Base-by-base conservation (phyloP, 1,139 yeast genomes). In the Debaryomyces coudertii region DNA sequence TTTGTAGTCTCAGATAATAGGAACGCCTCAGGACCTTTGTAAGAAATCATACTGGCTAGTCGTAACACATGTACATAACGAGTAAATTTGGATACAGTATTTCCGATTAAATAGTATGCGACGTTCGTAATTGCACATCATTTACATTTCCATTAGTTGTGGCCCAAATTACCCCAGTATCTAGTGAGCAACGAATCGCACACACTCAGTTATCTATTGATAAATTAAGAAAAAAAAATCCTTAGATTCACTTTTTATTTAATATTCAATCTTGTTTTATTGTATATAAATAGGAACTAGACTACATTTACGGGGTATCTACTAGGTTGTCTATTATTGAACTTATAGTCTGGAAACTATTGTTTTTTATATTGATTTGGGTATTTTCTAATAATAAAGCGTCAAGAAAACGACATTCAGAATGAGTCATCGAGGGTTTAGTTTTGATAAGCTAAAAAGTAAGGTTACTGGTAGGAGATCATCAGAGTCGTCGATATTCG, bases 381-480 rank as follows among this genome's bases (percentile, higher is more conserved):
- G 5, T 5, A 4, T 15, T 15, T 11, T 20, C 14, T 27, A 35
- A 16, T 16, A 16, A 11, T 8, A 24, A 20, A 4, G 5, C 18
- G 22, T 15, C 36, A 7, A 16, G 22, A 16, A 15, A 18, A n/a
- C 4, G n/a, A 33, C 14, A 36, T n/a, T 16, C 14, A 16, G 3
- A 36, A 53, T 51, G 57, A 53, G 51, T 39, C 50, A 51, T 22
- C 47, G 56, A 36, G 52, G 54, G 40, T 57, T 56, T 43, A 53
- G 54, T 40, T 56, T 59, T 44, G 63, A 60, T 37, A 57, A 53
- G 47, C 45, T 60, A 18, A 57, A 53, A 41, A 52, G 43, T 37
- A 60, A 60, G 38, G 63, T 60, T 2, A 46, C 49, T 15, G 55
- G 54, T 25, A 38, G 50, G 28, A 45, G 60, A 39, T 51, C 53